These are phyloP conservation scores for Combretum micranthum DNA, from an alignment of 345 rosid species.

Conservation along the genomic window DNA sequence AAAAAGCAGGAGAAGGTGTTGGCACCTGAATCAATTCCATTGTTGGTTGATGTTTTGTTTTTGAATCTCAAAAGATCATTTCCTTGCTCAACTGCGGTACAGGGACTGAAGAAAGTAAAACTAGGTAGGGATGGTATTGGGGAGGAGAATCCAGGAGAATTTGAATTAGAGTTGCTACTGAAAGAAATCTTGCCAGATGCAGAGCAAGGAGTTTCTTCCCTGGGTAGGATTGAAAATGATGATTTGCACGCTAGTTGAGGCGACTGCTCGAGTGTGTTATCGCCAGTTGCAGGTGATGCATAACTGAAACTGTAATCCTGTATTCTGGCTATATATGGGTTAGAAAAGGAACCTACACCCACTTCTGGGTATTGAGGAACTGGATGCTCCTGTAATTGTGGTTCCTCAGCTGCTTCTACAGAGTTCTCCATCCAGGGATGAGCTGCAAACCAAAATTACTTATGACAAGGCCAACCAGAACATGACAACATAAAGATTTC, in stretches of 20 bases:
- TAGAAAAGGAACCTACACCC: constrained; percentile 36
- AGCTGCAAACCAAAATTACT: constrained; percentile 29
- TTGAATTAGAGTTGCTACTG: constrained; percentile 33
- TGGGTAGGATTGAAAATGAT: constrained; percentile 45
- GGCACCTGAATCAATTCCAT: constrained; percentile 33
- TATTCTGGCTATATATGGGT: constrained; percentile 23
- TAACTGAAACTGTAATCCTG: constrained; percentile 59
- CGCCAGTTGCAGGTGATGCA: constrained; percentile 10
- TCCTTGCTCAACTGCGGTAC: constrained; percentile 19
- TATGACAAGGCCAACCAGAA: neutral
- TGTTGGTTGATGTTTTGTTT: constrained; percentile 12
- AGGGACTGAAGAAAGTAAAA: constrained; percentile 52
- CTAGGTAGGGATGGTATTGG: constrained; percentile 62
- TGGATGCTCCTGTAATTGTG: constrained; percentile 22
- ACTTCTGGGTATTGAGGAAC: constrained; percentile 27
- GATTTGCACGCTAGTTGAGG: constrained; percentile 34
- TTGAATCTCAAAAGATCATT: constrained; percentile 5
- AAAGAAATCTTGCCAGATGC: constrained; percentile 49
- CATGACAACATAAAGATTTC: neutral
- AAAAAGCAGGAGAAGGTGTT: neutral
- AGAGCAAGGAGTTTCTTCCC: constrained; percentile 15
- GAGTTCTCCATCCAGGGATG: constrained; percentile 67
- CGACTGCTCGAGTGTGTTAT: constrained; percentile 23
- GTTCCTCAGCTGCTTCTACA: constrained; percentile 26
- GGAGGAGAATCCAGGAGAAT: constrained; percentile 22